These are phyloP conservation scores for Thelephora ganbajun DNA, from an alignment of 768 basidiomycete genomes.

Conservation along the genomic window DNA sequence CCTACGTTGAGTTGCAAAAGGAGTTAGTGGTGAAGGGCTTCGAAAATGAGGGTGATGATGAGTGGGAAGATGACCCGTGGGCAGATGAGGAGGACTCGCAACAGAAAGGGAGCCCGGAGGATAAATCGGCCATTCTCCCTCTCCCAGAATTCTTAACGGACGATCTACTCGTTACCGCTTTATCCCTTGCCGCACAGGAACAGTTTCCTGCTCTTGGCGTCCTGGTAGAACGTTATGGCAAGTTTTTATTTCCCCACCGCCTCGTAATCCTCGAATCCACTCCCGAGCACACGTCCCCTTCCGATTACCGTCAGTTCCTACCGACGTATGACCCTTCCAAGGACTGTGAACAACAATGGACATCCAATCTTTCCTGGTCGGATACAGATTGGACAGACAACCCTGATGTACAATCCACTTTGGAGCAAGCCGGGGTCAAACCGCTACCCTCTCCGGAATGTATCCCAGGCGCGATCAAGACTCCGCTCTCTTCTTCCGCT, in stretches of 20 bases:
- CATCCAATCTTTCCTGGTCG: slow-evolving; percentile 31
- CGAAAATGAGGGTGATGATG: slow-evolving; percentile 26
- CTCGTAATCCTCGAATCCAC: slow-evolving; percentile 57
- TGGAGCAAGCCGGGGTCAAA: slow-evolving; percentile 18
- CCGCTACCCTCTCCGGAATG: neutral
- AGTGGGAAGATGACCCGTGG: slow-evolving; percentile 76
- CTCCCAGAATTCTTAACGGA: slow-evolving; percentile 52
- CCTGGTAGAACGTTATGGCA: slow-evolving; percentile 44
- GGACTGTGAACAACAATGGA: slow-evolving; percentile 26
- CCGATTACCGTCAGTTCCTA: slow-evolving; percentile 44
- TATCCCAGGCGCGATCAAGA: neutral
- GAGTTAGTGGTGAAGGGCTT: slow-evolving; percentile 17
- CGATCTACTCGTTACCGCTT: slow-evolving; percentile 44
- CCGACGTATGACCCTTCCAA: slow-evolving; percentile 40
- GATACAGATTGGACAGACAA: slow-evolving; percentile 48
- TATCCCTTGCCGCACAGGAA: slow-evolving; percentile 49
- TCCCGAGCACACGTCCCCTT: slow-evolving; percentile 60
- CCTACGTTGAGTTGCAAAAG: slow-evolving; percentile 50
- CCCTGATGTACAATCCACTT: slow-evolving; percentile 25
- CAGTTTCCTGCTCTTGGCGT: slow-evolving; percentile 42
- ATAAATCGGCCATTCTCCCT: slow-evolving; percentile 27
- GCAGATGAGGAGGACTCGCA: slow-evolving; percentile 30
- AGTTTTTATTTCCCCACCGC: slow-evolving; percentile 52
- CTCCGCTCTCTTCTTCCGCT: slow-evolving; percentile 30
- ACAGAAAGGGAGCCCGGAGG: slow-evolving; percentile 6